phyloP scores from a whole-genome alignment of 192 early-diverging fungal genomes.

The Borealophlyctis nickersoniae region DNA sequence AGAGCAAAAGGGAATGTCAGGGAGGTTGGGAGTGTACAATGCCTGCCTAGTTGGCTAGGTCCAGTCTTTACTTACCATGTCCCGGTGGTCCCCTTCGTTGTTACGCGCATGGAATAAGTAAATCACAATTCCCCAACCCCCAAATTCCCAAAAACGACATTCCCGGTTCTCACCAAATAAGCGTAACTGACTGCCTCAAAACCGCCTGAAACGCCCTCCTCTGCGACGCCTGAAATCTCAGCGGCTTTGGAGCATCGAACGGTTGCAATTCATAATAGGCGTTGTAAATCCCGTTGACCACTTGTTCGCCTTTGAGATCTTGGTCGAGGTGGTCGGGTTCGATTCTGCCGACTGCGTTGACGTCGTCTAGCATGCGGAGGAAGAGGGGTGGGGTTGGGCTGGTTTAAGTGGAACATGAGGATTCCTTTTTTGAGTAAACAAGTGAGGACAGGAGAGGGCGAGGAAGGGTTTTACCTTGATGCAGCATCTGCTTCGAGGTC shows the following conservation, averaged over 20 bases:
- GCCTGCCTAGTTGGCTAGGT: no score
- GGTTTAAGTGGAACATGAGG: not conserved
- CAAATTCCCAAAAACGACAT: no score
- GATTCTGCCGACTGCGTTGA: slow-evolving; percentile 8
- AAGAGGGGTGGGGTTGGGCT: slow-evolving; percentile 18
- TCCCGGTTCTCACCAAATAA: slow-evolving; percentile 30
- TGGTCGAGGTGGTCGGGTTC: not conserved
- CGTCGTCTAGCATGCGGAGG: slow-evolving; percentile 19
- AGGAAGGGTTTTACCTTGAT: slow-evolving; percentile 8
- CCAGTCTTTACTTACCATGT: slow-evolving; percentile 26
- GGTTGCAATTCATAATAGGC: slow-evolving; percentile 16
- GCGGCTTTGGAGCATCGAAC: not conserved
- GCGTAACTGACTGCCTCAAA: slow-evolving; percentile 9
- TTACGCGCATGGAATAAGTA: not conserved
- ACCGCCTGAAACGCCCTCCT: slow-evolving; percentile 26
- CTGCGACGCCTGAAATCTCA: slow-evolving; percentile 27
- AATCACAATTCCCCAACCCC: no score
- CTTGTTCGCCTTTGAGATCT: slow-evolving; percentile 7
- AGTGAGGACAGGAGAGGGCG: not conserved
- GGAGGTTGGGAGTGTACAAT: no score
- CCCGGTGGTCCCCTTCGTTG: slow-evolving; percentile 36
- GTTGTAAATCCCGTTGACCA: slow-evolving; percentile 16
- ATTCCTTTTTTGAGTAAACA: slow-evolving; percentile 1
- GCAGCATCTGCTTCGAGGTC: slow-evolving; percentile 16
- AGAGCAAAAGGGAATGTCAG: not conserved